Evolutionary conservation across 257 asterid species (phyloP).

Genomic region (Apocynum venetum): DNA sequence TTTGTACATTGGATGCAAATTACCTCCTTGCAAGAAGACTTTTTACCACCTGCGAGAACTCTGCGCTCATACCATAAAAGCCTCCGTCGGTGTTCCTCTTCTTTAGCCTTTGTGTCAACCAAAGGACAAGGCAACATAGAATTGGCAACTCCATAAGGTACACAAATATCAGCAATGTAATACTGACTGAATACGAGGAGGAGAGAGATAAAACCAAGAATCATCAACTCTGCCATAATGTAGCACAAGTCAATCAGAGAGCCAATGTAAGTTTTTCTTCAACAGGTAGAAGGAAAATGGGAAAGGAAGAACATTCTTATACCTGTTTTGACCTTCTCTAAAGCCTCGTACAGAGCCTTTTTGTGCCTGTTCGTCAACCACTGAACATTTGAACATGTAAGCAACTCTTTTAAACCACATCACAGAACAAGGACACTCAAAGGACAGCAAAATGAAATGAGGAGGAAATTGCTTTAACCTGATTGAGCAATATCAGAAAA

Average conservation of each 20-base stretch:
- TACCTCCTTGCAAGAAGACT: constrained; percentile 47
- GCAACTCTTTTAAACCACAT: constrained; percentile 5
- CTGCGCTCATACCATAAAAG: constrained; percentile 69
- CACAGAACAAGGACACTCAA: background rate
- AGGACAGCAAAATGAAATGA: background rate
- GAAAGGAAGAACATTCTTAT: constrained; percentile 2
- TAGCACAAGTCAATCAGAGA: constrained; percentile 19
- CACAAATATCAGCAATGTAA: constrained; percentile 83
- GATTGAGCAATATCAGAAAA: background rate
- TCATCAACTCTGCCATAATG: constrained; percentile 78
- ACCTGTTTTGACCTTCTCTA: constrained; percentile 93
- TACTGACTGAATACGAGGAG: constrained; percentile 76
- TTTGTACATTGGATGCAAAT: background rate
- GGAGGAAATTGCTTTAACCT: background rate
- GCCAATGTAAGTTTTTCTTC: background rate
- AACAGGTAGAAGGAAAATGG: background rate
- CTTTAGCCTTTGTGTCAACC: constrained; percentile 3
- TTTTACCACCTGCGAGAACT: constrained; percentile 36
- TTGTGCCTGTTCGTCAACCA: constrained; percentile 77
- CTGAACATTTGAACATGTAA: constrained; percentile 31
- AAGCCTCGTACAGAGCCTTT: constrained; percentile 83
- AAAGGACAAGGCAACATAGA: constrained; percentile 69
- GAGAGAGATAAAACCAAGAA: constrained; percentile 90
- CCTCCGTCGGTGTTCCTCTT: constrained; percentile 38
- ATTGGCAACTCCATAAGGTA: constrained; percentile 58